These are phyloP conservation scores for Amyloporia xantha DNA, from an alignment of 768 basidiomycete genomes.

Conservation along the genomic window DNA sequence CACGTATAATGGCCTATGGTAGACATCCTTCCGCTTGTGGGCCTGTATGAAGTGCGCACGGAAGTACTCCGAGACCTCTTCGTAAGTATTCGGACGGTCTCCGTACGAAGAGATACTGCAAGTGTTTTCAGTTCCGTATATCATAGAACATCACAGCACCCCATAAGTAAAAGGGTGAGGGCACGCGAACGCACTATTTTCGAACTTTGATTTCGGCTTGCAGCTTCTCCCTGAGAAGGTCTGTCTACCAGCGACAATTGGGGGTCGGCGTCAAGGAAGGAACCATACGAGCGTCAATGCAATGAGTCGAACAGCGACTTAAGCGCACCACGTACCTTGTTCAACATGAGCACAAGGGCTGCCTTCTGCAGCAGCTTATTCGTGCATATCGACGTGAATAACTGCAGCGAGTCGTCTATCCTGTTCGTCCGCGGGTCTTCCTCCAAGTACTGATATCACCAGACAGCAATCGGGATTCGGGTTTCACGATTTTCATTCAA, in stretches of 20 bases:
- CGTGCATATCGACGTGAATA: conserved; percentile 69
- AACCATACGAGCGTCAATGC: neutral
- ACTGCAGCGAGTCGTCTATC: conserved; percentile 75
- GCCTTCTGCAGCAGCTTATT: conserved; percentile 69
- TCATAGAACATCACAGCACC: neutral
- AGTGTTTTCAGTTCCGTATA: too few relatives aligned
- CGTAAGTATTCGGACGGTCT: conserved; percentile 74
- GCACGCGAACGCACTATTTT: conserved; percentile 56
- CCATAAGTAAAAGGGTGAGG: neutral
- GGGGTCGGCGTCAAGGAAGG: conserved; percentile 2
- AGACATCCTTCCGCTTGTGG: conserved; percentile 73
- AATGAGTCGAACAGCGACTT: neutral
- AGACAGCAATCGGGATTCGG: too few relatives aligned
- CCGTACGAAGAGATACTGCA: conserved; percentile 74
- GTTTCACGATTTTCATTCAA: too few relatives aligned
- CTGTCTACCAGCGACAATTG: conserved; percentile 38
- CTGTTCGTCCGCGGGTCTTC: conserved; percentile 76
- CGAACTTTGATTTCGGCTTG: conserved; percentile 59
- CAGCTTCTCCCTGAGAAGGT: conserved; percentile 68
- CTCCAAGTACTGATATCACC: conserved; percentile 58
- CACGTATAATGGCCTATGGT: conserved; percentile 65
- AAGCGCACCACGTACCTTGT: conserved; percentile 55
- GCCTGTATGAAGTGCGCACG: conserved; percentile 82
- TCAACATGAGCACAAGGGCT: conserved; percentile 69
- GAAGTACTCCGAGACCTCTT: conserved; percentile 80